A percentile compares a stretch with the other conserved stretches of the same genome.
Conservation (phyloP, 176 grass and related monocot species). For the Oryza meyeriana region DNA sequence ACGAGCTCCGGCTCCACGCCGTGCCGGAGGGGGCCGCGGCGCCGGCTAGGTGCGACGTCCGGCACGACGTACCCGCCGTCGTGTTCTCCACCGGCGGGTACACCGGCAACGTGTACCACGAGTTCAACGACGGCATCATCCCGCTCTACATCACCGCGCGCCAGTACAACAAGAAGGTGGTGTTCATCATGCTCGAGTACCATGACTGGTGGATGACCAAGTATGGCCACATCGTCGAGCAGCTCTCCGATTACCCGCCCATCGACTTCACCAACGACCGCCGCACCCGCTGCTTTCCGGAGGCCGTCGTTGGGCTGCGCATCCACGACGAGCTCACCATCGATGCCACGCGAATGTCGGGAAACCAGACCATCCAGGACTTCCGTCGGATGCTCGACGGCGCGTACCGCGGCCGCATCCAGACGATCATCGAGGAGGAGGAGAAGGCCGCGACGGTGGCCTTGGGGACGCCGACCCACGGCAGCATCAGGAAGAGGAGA, state of each 20-base stretch:
- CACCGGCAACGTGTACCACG: conserved; percentile 90
- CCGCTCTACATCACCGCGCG: conserved; percentile 82
- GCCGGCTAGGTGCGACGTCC: conserved; percentile 35
- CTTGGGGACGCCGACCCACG: background rate
- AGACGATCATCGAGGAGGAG: conserved; percentile 35
- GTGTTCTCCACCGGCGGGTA: conserved; percentile 91
- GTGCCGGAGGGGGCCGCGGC: background rate
- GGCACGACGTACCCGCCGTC: conserved; percentile 50
- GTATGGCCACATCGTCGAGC: conserved; percentile 48
- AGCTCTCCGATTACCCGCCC: conserved; percentile 53
- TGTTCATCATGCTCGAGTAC: conserved; percentile 77
- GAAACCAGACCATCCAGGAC: conserved; percentile 44
- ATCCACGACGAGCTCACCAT: conserved; percentile 80
- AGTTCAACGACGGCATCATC: conserved; percentile 87
- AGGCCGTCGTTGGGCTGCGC: conserved; percentile 55
- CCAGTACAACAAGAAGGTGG: conserved; percentile 47
- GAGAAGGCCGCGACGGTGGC: background rate
- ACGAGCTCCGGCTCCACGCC: conserved; percentile 58
- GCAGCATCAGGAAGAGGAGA: background rate
- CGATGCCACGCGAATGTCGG: conserved; percentile 37
- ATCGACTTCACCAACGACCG: conserved; percentile 60
- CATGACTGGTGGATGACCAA: conserved; percentile 79
- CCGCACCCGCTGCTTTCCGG: conserved; percentile 74
- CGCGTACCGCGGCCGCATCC: conserved; percentile 47
- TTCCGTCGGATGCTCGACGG: conserved; percentile 63